phyloP scores from a whole-genome alignment of 169 alveolate species.

The Pseudocohnilembus persalinus region DNA sequence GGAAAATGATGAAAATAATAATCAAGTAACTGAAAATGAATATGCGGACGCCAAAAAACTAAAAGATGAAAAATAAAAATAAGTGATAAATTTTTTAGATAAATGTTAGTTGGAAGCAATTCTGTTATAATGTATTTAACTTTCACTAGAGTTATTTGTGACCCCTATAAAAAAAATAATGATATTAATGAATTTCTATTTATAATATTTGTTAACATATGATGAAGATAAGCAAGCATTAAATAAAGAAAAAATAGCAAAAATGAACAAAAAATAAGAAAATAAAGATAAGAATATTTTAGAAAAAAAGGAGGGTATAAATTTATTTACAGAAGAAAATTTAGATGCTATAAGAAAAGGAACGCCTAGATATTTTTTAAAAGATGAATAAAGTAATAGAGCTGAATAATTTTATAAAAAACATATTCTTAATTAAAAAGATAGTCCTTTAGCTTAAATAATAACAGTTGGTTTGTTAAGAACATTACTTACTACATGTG shows the following conservation, averaged over 20 bases:
- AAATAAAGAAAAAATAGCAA: neutral
- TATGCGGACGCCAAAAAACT: neutral
- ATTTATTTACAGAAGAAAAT: slow-evolving; percentile 15
- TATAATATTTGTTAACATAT: neutral
- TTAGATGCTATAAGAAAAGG: slow-evolving; percentile 14
- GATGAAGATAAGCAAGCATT: neutral
- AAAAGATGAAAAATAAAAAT: no score
- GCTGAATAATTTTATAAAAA: slow-evolving; percentile 52
- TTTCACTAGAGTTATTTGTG: slow-evolving; percentile 24
- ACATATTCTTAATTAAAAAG: slow-evolving; percentile 46
- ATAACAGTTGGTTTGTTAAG: slow-evolving; percentile 63
- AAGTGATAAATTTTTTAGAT: neutral
- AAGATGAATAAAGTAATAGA: slow-evolving; percentile 16
- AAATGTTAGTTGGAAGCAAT: slow-evolving; percentile 12
- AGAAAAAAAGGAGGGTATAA: slow-evolving; percentile 18
- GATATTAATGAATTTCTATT: slow-evolving; percentile 12
- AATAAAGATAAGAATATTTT: neutral
- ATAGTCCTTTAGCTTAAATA: slow-evolving; percentile 56
- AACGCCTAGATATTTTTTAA: slow-evolving; percentile 10
- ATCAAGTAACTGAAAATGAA: neutral
- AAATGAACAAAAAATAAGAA: slow-evolving; percentile 5
- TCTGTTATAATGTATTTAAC: slow-evolving; percentile 22
- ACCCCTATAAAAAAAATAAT: slow-evolving; percentile 39
- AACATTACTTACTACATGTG: slow-evolving; percentile 60
- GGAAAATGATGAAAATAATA: neutral